A percentile compares a stretch with the other conserved stretches of the same genome.
phyloP scores from a whole-genome alignment of 371 early-diverging fungal genomes.

The Apophysomyces ossiformis region DNA sequence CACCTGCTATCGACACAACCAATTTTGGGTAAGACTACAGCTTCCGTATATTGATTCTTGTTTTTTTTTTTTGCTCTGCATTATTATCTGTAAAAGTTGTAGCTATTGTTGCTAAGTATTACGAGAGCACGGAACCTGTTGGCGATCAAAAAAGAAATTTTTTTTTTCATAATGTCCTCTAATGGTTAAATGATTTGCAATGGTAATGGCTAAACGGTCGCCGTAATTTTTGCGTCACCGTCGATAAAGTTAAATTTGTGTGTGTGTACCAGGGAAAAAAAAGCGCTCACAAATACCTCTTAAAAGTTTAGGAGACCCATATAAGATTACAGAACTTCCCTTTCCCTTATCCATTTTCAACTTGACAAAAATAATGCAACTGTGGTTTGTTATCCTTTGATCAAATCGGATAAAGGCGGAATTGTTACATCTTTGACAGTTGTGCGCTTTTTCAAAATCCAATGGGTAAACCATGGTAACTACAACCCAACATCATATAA shows the following conservation, averaged over 20 bases:
- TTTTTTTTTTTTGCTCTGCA: no score
- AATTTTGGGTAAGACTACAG: no score
- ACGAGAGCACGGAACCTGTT: conserved; percentile 2
- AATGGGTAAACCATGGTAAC: no score
- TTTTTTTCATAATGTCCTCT: conserved; percentile 10
- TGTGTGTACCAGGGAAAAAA: conserved; percentile 9
- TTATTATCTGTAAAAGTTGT: no score
- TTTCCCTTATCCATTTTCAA: neutral
- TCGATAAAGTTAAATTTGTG: conserved; percentile 3
- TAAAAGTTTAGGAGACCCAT: neutral
- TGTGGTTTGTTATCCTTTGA: neutral
- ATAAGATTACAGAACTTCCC: neutral
- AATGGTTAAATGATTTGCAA: conserved; percentile 6
- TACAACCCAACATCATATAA: neutral
- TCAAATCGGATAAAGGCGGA: conserved; percentile 6
- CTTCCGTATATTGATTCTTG: no score
- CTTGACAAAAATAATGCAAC: neutral
- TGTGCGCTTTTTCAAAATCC: no score
- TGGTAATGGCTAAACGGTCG: neutral
- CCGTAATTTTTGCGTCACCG: neutral
- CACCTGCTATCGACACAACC: no score
- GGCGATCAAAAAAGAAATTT: neutral
- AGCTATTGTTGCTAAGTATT: neutral
- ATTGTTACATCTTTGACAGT: neutral
- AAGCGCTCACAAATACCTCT: neutral